Conservation (phyloP, 768 basidiomycete species). For the Suillus weaverae region DNA sequence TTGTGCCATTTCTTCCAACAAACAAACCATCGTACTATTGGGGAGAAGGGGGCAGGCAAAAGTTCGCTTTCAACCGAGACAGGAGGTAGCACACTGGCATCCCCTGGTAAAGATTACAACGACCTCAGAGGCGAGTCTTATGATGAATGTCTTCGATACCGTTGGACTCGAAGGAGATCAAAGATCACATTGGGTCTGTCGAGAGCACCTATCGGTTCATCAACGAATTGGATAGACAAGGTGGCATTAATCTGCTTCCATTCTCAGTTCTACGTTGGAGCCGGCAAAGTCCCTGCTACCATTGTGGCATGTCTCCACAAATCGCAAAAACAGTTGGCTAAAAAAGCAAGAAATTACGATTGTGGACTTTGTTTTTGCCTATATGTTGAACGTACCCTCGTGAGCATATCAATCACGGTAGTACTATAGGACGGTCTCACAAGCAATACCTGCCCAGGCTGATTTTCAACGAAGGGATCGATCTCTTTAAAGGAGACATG, state of each 20-base stretch:
- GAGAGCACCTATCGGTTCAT: conserved; percentile 30
- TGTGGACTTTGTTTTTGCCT: neutral
- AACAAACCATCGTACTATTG: too few species aligned
- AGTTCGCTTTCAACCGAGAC: too few species aligned
- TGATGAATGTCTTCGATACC: conserved; percentile 31
- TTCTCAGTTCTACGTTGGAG: conserved; percentile 29
- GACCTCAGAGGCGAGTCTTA: conserved; percentile 19
- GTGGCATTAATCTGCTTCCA: conserved; percentile 40
- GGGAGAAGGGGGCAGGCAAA: too few species aligned
- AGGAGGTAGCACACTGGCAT: too few species aligned
- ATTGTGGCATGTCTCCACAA: neutral
- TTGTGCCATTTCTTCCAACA: too few species aligned
- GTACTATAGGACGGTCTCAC: neutral
- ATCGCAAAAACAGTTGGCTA: neutral
- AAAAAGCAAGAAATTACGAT: neutral
- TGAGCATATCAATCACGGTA: neutral
- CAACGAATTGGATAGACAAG: conserved; percentile 23
- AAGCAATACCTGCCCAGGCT: neutral
- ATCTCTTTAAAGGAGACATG: neutral
- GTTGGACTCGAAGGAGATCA: conserved; percentile 28
- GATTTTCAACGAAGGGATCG: neutral
- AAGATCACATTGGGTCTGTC: conserved; percentile 19
- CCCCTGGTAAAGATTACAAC: too few species aligned
- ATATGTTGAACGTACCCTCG: neutral
- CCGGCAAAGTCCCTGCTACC: conserved; percentile 29